Evolutionary conservation across 148 eudicot genomes (phyloP), one percentile per base, ranked within the genome.

Genomic region (Chenopodium quinoa): DNA sequence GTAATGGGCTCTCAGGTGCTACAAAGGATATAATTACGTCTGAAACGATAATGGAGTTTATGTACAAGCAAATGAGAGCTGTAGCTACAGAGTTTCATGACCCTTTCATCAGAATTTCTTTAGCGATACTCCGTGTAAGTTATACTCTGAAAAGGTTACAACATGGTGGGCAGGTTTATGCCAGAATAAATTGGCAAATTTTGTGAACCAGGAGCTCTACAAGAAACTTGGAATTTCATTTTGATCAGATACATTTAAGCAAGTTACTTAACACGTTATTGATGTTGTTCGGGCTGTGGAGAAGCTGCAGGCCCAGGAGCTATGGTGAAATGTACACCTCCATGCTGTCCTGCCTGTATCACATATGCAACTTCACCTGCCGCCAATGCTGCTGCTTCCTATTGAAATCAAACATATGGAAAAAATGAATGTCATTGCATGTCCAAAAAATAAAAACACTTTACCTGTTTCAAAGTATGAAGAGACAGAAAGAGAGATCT

Each of bases 361-460:
- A 91, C 83, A 76, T 89, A 91, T 7, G 94, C 94, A 63, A 94
- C 93, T 83, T 94, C 91, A 3, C 90, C 67, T 75, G 93, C 92
- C 60, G 93, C 91, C 60, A 90, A 66, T 46, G 94, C 90, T 74
- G 90, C 94, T 46, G 90, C 98, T 82, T 94, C 97, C 97, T 94
- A 83, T 46, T 48, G 13, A 56, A 7, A 66, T 12, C 1, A 73
- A 27, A 71, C 52, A 52, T 9, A 63, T 9, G 14, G 7, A 72
- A 50, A 17, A 50, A 27, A 60, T 66, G 52, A 62, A 74, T 1
- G 31, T 50, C 62, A 46, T 46, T 5, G 29, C 34, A 11, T 11
- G 29, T 48, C 29, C 31, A 17, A 11, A 2, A 2, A 74, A 22
- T 19, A 78, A 9, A 44, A 44, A 3, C 11, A 71, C 75, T 71